Evolutionary conservation across 164 flowering plant genomes (phyloP), one percentile per base, ranked within the genome.

Genomic region (Akebia trifoliata): DNA sequence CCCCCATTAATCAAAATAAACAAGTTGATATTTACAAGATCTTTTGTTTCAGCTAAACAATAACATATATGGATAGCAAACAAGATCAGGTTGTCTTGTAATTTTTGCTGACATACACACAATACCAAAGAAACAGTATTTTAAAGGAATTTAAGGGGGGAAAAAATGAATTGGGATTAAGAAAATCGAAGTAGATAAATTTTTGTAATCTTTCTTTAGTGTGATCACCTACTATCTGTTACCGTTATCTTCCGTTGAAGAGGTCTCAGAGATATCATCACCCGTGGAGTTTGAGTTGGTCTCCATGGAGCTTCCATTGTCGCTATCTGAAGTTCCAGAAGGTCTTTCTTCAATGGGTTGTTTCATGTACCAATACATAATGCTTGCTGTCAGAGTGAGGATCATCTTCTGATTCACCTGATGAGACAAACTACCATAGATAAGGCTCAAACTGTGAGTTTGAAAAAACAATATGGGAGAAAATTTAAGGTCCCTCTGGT

Each of bases 391-490:
- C 69, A 90, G 61, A 1, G 93, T 90, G 6, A 86, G 90, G 50
- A 90, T 83, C 97, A 90, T 90, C 78, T 87, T 90, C 64, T 81
- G 95, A 62, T 90, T 90, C 54, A 90, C 95, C 97, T 90, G 81
- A 38, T 48, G 29, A 21, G 11, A 46, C 9, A 30, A 58, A 34
- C 18, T 15, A 29, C 18, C 30, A 36, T 37, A 38, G 12, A 9
- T 46, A 21, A 2, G 25, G 25, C 7, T 12, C 15, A 31, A 54
- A 24, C 15, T 49, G 20, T 17, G n/a, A 51, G 25, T 26, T 10
- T 14, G 24, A 7, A 15, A 15, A 21, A 54, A 22, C 21, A 39
- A 21, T 3, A 24, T 12, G 21, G 4, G 21, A 32, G 25, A 3
- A 12, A 17, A 35, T 11, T 15, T 4, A 26, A 10, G 31, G 14